Conservation (phyloP, 2,329 filamentous ascomycete genomes). For the Diaporthe vexans region DNA sequence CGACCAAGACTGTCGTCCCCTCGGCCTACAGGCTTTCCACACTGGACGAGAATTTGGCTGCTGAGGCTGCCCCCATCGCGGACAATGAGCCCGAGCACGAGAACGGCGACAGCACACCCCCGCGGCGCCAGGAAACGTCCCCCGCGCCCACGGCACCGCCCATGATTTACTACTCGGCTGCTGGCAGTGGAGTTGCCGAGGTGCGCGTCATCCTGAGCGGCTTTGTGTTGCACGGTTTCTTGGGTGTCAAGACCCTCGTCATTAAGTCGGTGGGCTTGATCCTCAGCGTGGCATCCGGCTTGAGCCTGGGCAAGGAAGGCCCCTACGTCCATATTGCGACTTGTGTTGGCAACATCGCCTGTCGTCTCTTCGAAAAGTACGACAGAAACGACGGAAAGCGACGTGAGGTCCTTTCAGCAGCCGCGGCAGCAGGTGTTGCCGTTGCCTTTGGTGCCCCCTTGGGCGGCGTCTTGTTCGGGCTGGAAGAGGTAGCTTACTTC, state of each 20-base stretch:
- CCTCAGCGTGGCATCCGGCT: constrained; percentile 89
- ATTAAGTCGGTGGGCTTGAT: constrained; percentile 88
- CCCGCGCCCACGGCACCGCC: constrained; percentile 64
- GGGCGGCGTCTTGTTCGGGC: constrained; percentile 89
- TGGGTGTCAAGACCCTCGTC: constrained; percentile 87
- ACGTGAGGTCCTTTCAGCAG: constrained; percentile 92
- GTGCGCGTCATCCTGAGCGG: constrained; percentile 98
- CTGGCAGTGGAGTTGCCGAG: constrained; percentile 95
- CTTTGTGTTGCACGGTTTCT: constrained; percentile 95
- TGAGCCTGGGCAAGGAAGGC: constrained; percentile 94
- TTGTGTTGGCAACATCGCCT: constrained; percentile 94
- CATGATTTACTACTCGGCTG: constrained; percentile 96
- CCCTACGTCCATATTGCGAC: constrained; percentile 98
- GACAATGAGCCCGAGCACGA: constrained; percentile 58
- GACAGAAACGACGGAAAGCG: constrained; percentile 94
- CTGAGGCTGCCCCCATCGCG: constrained; percentile 62
- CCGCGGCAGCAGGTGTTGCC: constrained; percentile 90
- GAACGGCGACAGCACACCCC: constrained; percentile 60
- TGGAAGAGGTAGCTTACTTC: constrained; percentile 97
- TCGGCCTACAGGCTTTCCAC: constrained; percentile 90
- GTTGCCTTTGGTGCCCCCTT: constrained; percentile 93
- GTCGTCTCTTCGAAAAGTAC: constrained; percentile 94
- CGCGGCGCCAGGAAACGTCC: constrained; percentile 50
- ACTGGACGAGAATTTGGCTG: constrained; percentile 91
- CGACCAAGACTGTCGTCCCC: constrained; percentile 94